These are phyloP conservation scores for Hemisphaericaspora xylofermentans DNA, from an alignment of 1,139 yeast species.

Conservation along the genomic window DNA sequence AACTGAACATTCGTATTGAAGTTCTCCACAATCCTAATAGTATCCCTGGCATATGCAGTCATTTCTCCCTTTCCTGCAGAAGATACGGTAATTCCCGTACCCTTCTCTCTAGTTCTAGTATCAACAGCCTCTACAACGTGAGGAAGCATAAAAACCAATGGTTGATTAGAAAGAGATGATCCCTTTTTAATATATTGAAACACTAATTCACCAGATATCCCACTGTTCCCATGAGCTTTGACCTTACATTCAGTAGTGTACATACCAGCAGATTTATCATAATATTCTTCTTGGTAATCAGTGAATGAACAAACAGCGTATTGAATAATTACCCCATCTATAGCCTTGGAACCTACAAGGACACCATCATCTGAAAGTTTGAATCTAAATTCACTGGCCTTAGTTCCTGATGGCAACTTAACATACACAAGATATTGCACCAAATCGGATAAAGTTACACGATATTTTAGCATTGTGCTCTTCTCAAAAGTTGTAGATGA, in stretches of 20 bases:
- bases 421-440: slow-evolving; percentile 61
- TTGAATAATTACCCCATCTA: slow-evolving; percentile 61
- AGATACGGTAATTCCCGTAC: slow-evolving; percentile 45
- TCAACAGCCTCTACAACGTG: slow-evolving; percentile 58
- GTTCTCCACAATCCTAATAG: slow-evolving; percentile 44
- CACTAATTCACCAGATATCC: slow-evolving; percentile 41
- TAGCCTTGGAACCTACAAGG: slow-evolving; percentile 42
- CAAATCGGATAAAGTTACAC: slow-evolving; percentile 49
- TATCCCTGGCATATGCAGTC: slow-evolving; percentile 52
- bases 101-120: slow-evolving; percentile 26
- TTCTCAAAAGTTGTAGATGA: slow-evolving; percentile 37
- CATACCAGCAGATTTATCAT: slow-evolving; percentile 64
- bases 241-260: slow-evolving; percentile 38
- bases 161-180: slow-evolving; percentile 40
- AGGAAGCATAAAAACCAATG: slow-evolving; percentile 62
- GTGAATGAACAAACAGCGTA: slow-evolving; percentile 52
- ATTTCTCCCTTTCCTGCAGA: slow-evolving; percentile 62
- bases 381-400: slow-evolving; percentile 33
- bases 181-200: slow-evolving; percentile 53
- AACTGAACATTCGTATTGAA: slow-evolving; percentile 45
- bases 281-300: slow-evolving; percentile 18
- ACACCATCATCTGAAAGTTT: slow-evolving; percentile 33
- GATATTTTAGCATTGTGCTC: slow-evolving; percentile 59
- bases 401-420: slow-evolving; percentile 38
- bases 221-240: slow-evolving; percentile 18